Percentiles rank a stretch among this genome's conserved stretches.
phyloP scores from a whole-genome alignment of 1,284 basidiomycete species.

The Ceratobasidium sp. region DNA sequence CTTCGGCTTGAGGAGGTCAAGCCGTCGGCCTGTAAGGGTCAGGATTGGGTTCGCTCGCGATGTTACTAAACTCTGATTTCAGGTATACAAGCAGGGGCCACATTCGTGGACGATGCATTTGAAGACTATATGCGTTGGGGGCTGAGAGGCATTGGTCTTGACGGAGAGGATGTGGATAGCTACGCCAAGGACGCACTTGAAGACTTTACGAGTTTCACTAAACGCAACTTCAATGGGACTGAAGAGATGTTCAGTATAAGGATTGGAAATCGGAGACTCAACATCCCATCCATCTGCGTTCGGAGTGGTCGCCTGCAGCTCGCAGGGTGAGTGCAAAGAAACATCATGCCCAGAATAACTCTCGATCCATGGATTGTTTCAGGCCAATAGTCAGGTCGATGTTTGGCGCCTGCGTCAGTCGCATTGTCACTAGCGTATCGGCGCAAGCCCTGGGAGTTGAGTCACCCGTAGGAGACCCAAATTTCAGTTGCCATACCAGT shows the following conservation, averaged over 20 bases:
- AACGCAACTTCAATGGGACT: background rate
- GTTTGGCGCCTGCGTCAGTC: conserved; percentile 3
- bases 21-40: conserved; percentile 38
- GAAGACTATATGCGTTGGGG: background rate
- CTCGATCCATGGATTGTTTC: too few relatives aligned
- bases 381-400: conserved; percentile 7
- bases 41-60: too few relatives aligned
- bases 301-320: background rate
- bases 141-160: background rate
- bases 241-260: background rate
- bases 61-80: too few relatives aligned
- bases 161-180: background rate
- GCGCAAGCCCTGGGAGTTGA: background rate
- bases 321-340: background rate
- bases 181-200: background rate
- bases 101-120: conserved; percentile 19
- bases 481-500: background rate
- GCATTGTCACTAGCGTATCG: conserved; percentile 4
- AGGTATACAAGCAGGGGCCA: conserved; percentile 33
- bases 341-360: too few relatives aligned
- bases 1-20: conserved; percentile 34
- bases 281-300: background rate
- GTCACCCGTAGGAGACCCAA: background rate
- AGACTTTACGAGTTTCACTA: conserved; percentile 21
- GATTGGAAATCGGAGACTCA: background rate